A percentile compares a stretch with the other conserved stretches of the same genome.
phyloP scores from a whole-genome alignment of 75 land plant species.

The Sequoia sempervirens region DNA sequence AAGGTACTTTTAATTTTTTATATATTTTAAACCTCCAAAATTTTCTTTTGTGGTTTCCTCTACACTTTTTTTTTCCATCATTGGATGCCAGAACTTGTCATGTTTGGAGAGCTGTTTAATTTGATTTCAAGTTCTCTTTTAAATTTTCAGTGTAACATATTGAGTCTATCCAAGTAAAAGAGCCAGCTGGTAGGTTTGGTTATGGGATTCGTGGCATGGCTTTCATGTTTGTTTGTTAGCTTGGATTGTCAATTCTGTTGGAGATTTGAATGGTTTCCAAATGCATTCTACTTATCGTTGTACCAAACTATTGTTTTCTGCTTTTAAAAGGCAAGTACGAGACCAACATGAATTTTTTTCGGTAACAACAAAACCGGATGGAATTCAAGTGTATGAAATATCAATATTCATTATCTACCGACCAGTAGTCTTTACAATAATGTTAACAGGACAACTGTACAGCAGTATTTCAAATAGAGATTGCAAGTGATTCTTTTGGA shows the following conservation, averaged over 20 bases:
- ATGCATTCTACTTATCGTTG: neutral
- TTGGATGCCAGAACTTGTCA: neutral
- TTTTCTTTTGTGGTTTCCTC: neutral
- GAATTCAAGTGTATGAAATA: neutral
- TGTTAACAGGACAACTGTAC: neutral
- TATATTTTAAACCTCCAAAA: neutral
- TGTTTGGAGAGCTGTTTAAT: neutral
- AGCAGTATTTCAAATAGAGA: neutral
- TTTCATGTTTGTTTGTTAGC: neutral
- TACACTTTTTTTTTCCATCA: neutral
- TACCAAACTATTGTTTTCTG: too few species aligned
- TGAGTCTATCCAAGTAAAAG: neutral
- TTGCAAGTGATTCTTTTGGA: neutral
- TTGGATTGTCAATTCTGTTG: neutral
- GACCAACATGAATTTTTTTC: neutral
- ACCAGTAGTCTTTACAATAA: neutral
- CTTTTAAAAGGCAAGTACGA: neutral
- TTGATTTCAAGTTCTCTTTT: neutral
- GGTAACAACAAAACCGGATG: neutral
- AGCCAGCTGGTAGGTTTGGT: neutral
- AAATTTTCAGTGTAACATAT: neutral
- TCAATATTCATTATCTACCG: neutral
- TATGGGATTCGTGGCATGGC: neutral
- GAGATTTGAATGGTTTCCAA: neutral
- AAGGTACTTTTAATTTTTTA: neutral